Base-by-base conservation (phyloP, 768 basidiomycete species). In the Kwoniella sp. region DNA sequence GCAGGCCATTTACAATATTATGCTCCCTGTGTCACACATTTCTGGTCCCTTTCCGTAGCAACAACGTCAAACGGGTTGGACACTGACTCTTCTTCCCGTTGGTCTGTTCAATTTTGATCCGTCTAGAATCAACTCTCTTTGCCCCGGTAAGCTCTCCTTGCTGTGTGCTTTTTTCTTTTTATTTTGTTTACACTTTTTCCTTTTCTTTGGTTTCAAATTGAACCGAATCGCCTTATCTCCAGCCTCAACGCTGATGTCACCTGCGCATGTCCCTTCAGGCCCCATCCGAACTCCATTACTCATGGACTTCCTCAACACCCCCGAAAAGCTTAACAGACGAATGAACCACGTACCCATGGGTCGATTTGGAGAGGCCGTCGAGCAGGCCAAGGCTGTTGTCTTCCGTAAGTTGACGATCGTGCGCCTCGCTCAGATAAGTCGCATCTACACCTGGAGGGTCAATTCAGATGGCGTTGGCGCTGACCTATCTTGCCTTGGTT, bases 281-380 rank as follows among this genome's bases (percentile, higher is more conserved):
- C 94, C 95, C 33, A 85, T 99, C 65, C 91, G 91, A 81, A 98
- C 95, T 29, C 93, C 94, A 40, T 87, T 99, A 50, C 84, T 99
- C 27, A 99, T 99, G 96, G 89, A 98, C 80, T 99, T 95, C 85
- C 86, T 99, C 76, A 86, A 98, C 81, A 97, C 96, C 21, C 83
- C 88, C 49, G 96, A 99, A 84, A 98, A 98, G 83, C 87, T 89
- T 63, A 87, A 97, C 48, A 88, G 96, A 27, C 86, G 96, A 50
- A 77, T 97, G 77, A 87, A 92, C 22, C 81, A 82, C 67, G 85
- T 95, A 17, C 95, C 94, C 1, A 92, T 96, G 91, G 94, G 94
- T 65, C 87, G 95, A 65, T 99, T 99, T 78, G 95, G 95, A 37
- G 92, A 97, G 83, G 96, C 94, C 0, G 84, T 98, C 67, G 96